phyloP scores from a whole-genome alignment of 2,329 filamentous ascomycete genomes.

The Diaporthe aspalathi region DNA sequence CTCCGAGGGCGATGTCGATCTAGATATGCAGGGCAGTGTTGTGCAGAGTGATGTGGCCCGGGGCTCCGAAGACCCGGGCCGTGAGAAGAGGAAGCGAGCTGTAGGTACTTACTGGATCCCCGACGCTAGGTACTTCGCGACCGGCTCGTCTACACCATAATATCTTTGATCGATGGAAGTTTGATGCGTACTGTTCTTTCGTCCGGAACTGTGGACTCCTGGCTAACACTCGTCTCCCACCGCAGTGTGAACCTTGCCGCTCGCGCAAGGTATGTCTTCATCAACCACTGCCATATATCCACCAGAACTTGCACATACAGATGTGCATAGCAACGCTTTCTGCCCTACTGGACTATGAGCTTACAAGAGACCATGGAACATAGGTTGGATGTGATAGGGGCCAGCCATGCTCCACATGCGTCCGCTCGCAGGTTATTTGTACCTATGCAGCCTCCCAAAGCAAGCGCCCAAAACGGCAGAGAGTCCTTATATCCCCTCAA shows the following conservation, averaged over 20 bases:
- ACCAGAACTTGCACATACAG: background rate
- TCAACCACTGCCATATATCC: background rate
- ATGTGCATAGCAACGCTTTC: background rate
- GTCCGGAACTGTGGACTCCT: background rate
- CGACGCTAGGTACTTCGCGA: background rate
- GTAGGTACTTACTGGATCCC: conserved; percentile 2
- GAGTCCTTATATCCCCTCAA: conserved; percentile 52
- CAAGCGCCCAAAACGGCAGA: conserved; percentile 50
- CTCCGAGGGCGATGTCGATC: background rate
- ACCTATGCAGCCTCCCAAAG: conserved; percentile 48
- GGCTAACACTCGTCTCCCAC: background rate
- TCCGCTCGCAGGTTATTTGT: conserved; percentile 52
- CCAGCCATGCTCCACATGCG: conserved; percentile 51
- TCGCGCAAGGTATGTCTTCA: conserved; percentile 18
- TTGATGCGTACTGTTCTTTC: background rate
- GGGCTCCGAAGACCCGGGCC: conserved; percentile 5
- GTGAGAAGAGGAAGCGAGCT: background rate
- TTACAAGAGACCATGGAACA: background rate
- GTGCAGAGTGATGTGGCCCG: conserved; percentile 2
- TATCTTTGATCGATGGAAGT: background rate
- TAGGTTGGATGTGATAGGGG: conserved; percentile 52
- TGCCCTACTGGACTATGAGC: background rate
- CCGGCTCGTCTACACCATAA: background rate
- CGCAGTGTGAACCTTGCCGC: conserved; percentile 19
- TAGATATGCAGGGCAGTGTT: background rate